A percentile compares a stretch with the other conserved stretches of the same genome.
Conservation (phyloP, 352 stramenopile species). For the Phytopythium boreale region DNA sequence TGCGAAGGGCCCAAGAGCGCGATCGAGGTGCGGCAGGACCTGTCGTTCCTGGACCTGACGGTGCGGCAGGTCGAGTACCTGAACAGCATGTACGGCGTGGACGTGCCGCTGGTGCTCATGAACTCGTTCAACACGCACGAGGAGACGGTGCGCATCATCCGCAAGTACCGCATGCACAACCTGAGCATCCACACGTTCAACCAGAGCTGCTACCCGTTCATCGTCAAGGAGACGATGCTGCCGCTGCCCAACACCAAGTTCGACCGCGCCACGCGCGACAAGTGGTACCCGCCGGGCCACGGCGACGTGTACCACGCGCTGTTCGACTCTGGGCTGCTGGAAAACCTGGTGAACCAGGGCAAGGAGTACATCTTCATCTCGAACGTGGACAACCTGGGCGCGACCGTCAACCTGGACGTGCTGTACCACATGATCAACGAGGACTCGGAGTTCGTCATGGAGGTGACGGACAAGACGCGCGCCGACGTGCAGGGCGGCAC, state of each 20-base stretch:
- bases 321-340: slow-evolving; percentile 95
- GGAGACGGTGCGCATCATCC: slow-evolving; percentile 96
- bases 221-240: slow-evolving; percentile 89
- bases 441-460: slow-evolving; percentile 98
- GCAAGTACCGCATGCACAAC: slow-evolving; percentile 97
- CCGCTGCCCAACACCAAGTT: slow-evolving; percentile 87
- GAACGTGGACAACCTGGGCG: slow-evolving; percentile 99
- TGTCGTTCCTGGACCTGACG: slow-evolving; percentile 98
- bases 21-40: slow-evolving; percentile 91
- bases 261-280: slow-evolving; percentile 71
- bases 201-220: slow-evolving; percentile 90
- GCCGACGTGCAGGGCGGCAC: slow-evolving; percentile 91
- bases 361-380: slow-evolving; percentile 99
- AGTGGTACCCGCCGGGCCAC: slow-evolving; percentile 97
- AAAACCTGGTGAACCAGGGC: slow-evolving; percentile 93
- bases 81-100: slow-evolving; percentile 90
- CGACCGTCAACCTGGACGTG: slow-evolving; percentile 97
- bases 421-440: slow-evolving; percentile 98
- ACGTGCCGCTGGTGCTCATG: slow-evolving; percentile 99
- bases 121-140: slow-evolving; percentile 99
- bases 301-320: slow-evolving; percentile 99
- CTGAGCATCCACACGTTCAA: slow-evolving; percentile 95
- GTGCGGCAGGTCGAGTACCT: slow-evolving; percentile 97
- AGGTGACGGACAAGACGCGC: slow-evolving; percentile 93
- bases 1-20: slow-evolving; percentile 92